These are phyloP conservation scores for Tetracladium setigerum DNA, from an alignment of 495 filamentous ascomycete species.

Conservation along the genomic window DNA sequence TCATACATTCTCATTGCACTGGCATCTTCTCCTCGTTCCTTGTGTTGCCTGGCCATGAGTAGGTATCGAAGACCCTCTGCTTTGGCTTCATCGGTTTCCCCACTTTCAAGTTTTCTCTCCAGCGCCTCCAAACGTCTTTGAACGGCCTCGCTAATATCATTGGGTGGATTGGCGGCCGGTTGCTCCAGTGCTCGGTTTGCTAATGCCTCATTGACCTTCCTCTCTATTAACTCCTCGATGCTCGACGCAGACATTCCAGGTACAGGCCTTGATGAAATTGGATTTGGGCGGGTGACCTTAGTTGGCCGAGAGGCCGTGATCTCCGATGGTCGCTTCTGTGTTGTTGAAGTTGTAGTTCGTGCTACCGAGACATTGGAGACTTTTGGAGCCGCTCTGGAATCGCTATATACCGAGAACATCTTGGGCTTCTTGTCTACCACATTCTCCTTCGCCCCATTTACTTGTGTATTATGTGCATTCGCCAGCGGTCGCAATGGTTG, in stretches of 20 bases:
- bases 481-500: slow-evolving; percentile 73
- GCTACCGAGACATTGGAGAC: slow-evolving; percentile 10
- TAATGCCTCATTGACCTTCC: slow-evolving; percentile 82
- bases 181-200: slow-evolving; percentile 55
- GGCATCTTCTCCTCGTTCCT: slow-evolving; percentile 67
- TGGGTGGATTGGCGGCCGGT: slow-evolving; percentile 38
- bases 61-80: slow-evolving; percentile 77
- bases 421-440: slow-evolving; percentile 68
- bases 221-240: slow-evolving; percentile 86
- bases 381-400: slow-evolving; percentile 35
- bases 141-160: slow-evolving; percentile 65
- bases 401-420: slow-evolving; percentile 75
- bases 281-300: slow-evolving; percentile 30
- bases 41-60: slow-evolving; percentile 87
- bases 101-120: slow-evolving; percentile 64
- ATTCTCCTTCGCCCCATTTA: slow-evolving; percentile 45
- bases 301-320: slow-evolving; percentile 26
- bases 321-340: slow-evolving; percentile 34
- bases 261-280: slow-evolving; percentile 25
- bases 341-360: slow-evolving; percentile 27
- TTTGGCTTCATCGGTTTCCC: slow-evolving; percentile 58
- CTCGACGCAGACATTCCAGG: slow-evolving; percentile 58
- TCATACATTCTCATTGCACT: slow-evolving; percentile 83
- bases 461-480: slow-evolving; percentile 53
- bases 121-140: slow-evolving; percentile 74